Evolutionary conservation across 2,329 filamentous ascomycete species (phyloP), one percentile per base, ranked within the genome.

Genomic region (Cladosporium sp.): DNA sequence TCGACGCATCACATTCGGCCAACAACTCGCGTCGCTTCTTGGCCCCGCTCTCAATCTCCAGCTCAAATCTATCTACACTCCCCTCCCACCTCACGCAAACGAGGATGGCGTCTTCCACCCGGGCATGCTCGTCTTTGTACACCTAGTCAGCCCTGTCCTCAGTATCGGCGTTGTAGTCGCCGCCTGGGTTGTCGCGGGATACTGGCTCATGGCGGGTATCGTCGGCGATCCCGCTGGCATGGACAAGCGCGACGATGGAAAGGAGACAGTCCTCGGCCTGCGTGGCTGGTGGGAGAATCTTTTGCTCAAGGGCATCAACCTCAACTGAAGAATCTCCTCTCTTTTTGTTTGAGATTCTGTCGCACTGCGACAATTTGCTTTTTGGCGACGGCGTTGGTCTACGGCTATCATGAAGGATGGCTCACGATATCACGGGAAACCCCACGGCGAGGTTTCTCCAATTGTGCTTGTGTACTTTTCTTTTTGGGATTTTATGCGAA

Each of bases 191-290:
- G 73, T 79, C 0, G 80, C 78, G 1, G 76, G 72, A 16, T 84
- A 83, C 67, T 84, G 80, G 81, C 67, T 82, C 45, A 82, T 80
- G 59, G 73, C 78, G 19, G 74, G 75, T 58, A 77, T 83, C 9
- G 67, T 84, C 42, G 81, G 81, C 4, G 81, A 84, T 63, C 81
- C 81, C 25, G 79, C 80, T 49, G 74, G 77, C 20, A 71, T 69
- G 53, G 78, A 79, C 58, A 72, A 72, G 52, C 75, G 76, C 55
- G 81, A 84, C 54, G 81, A 84, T 56, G 81, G 81, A 11, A 71
- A 75, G 47, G 78, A 79, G 18, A 77, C 79, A 11, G 79, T 83
- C 3, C 65, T 84, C 2, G 74, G 74, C 3, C 74, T 84, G 27
- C 68, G 78, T 51, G 71, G 72, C 41, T 82, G 78, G 74, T 84